Conservation (phyloP, 2,329 filamentous ascomycete species). For the Chalaropsis ovoidea region DNA sequence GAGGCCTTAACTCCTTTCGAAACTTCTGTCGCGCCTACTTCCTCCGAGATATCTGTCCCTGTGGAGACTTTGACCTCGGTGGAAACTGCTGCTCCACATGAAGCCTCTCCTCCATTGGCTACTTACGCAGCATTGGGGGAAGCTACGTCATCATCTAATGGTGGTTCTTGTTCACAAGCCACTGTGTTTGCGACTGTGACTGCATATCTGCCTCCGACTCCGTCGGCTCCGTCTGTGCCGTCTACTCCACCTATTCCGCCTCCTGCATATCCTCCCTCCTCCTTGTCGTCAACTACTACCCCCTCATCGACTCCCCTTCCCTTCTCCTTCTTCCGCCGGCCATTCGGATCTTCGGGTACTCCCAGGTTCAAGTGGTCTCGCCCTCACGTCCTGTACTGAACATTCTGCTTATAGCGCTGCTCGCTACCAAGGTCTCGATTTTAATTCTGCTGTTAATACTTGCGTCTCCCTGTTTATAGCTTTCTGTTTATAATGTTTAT, state of each 20-base stretch:
- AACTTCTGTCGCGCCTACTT: no score
- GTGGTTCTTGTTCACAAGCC: neutral
- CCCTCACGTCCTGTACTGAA: neutral
- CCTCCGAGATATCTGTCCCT: no score
- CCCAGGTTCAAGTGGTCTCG: slow-evolving; percentile 1
- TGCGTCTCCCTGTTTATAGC: neutral
- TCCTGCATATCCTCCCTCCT: neutral
- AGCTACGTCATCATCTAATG: neutral
- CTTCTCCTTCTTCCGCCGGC: neutral
- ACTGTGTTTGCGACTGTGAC: neutral
- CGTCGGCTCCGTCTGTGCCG: neutral
- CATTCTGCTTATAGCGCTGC: no score
- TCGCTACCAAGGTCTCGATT: neutral
- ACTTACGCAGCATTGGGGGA: neutral
- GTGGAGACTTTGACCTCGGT: no score
- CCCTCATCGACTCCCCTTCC: neutral
- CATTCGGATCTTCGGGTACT: neutral
- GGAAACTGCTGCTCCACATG: no score
- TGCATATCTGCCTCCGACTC: neutral
- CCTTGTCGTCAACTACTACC: neutral
- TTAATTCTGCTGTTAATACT: neutral
- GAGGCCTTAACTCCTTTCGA: no score
- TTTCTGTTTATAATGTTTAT: neutral
- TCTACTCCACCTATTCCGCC: neutral
- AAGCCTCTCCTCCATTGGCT: neutral